These are phyloP conservation scores for Breviolum minutum DNA, from an alignment of 73 alveolate genomes.

Conservation along the genomic window DNA sequence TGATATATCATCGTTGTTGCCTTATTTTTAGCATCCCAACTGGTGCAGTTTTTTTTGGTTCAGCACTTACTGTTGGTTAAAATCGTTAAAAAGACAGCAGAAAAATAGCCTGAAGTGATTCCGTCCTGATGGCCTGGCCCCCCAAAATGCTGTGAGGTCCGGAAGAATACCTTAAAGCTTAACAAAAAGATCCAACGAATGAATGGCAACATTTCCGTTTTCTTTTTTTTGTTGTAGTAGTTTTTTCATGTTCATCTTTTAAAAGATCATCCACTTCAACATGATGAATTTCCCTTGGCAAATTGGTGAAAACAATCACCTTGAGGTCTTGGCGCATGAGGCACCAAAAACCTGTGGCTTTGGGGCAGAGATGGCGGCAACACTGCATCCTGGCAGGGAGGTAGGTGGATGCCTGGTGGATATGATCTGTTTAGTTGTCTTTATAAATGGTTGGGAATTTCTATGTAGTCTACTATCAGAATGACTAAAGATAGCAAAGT, in stretches of 20 bases:
- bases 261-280: neutral
- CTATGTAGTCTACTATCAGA: neutral
- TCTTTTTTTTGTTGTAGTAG: neutral
- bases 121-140: no score
- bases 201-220: no score
- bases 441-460: neutral
- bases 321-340: conserved; percentile 96
- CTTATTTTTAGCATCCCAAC: no score
- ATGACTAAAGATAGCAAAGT: neutral
- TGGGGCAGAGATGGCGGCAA: conserved; percentile 97
- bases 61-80: no score
- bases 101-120: no score
- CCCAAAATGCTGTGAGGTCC: no score
- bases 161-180: no score
- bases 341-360: conserved; percentile 97
- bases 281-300: neutral
- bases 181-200: no score
- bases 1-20: no score
- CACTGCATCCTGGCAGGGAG: conserved; percentile 10
- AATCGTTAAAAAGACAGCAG: no score
- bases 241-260: neutral
- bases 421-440: neutral
- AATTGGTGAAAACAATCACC: no score
- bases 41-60: no score
- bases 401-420: neutral